Evolutionary conservation across 1,284 basidiomycete genomes (phyloP).

Genomic region (Inonotus obliquus): DNA sequence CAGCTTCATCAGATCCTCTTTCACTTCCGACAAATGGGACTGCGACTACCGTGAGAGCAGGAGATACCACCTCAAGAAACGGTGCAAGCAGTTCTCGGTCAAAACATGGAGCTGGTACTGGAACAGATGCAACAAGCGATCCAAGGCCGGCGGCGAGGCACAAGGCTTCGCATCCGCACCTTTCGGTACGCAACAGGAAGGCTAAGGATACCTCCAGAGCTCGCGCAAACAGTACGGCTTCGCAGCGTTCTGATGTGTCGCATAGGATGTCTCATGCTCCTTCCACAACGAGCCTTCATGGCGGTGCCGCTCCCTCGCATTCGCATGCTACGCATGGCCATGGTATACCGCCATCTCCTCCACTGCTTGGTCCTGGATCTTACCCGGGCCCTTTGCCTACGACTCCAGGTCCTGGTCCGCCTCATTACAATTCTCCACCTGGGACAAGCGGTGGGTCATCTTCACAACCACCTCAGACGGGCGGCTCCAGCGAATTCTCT

Average conservation of each 20-base stretch:
- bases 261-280: background rate
- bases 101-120: background rate
- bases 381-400: background rate
- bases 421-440: background rate
- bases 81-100: background rate
- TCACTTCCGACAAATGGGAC: background rate
- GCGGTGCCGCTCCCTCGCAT: background rate
- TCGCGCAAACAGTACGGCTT: slow-evolving; percentile 9
- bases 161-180: slow-evolving; percentile 5
- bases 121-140: background rate
- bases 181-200: background rate
- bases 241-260: slow-evolving; percentile 1
- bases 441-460: background rate
- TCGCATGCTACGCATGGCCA: background rate
- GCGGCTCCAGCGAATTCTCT: background rate
- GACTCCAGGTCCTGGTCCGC: background rate
- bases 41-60: background rate
- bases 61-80: background rate
- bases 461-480: background rate
- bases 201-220: slow-evolving; percentile 3
- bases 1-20: background rate
- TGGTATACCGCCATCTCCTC: background rate
- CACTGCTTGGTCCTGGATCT: background rate
- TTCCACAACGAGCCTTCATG: background rate
- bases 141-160: slow-evolving; percentile 6